Evolutionary conservation across 1,139 yeast genomes (phyloP).

Genomic region (Kodamaea ohmeri): DNA sequence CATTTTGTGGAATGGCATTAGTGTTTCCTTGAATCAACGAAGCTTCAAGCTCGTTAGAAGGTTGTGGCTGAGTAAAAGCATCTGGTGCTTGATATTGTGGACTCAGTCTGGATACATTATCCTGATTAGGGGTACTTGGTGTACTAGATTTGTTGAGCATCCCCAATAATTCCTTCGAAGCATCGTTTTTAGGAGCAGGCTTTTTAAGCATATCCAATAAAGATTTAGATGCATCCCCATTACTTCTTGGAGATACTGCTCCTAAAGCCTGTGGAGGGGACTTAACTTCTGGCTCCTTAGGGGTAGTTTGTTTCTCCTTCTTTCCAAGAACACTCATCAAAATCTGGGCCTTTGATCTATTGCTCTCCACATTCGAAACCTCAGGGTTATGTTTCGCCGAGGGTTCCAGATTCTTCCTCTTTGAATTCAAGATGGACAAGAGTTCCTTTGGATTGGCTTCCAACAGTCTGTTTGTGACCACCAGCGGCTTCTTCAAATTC

Average conservation of each 20-base stretch:
- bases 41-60: slow-evolving; percentile 32
- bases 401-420: slow-evolving; percentile 13
- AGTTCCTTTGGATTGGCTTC: slow-evolving; percentile 51
- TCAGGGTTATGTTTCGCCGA: slow-evolving; percentile 15
- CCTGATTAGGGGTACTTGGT: slow-evolving; percentile 2
- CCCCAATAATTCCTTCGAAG: slow-evolving; percentile 13
- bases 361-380: slow-evolving; percentile 23
- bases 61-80: slow-evolving; percentile 14
- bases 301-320: slow-evolving; percentile 9
- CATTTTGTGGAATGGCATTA: slow-evolving; percentile 4
- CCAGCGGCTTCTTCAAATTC: slow-evolving; percentile 40
- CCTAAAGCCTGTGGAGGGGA: neutral
- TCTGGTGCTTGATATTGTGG: slow-evolving; percentile 1
- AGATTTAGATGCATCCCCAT: slow-evolving; percentile 8
- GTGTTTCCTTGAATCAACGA: slow-evolving; percentile 19
- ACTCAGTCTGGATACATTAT: neutral
- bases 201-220: slow-evolving; percentile 9
- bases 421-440: slow-evolving; percentile 46
- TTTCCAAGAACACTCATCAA: slow-evolving; percentile 37
- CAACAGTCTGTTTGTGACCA: slow-evolving; percentile 30
- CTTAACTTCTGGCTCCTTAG: neutral
- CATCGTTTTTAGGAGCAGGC: slow-evolving; percentile 11
- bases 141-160: slow-evolving; percentile 9
- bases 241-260: slow-evolving; percentile 1
- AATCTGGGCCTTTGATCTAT: slow-evolving; percentile 38